These are phyloP conservation scores for Camelina hispida DNA, from an alignment of 345 rosid species.

Conservation along the genomic window DNA sequence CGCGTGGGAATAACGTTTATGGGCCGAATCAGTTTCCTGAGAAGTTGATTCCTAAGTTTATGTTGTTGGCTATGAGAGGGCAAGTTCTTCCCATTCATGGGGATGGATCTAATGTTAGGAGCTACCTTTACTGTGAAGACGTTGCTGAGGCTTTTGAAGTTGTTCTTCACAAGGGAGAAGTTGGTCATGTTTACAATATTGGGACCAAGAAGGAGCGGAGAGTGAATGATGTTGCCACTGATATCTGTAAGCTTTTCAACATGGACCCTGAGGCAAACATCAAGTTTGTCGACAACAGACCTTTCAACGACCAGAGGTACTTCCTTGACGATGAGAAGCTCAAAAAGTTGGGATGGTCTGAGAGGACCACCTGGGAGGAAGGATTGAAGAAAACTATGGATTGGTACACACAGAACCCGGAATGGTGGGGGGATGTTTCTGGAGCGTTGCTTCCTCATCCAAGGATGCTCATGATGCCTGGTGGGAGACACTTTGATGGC, in stretches of 20 bases:
- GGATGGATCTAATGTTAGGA: slow-evolving; percentile 84
- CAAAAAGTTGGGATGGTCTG: slow-evolving; percentile 80
- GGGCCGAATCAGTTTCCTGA: slow-evolving; percentile 94
- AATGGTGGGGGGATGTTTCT: slow-evolving; percentile 97
- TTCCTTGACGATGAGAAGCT: slow-evolving; percentile 87
- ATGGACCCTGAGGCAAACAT: slow-evolving; percentile 70
- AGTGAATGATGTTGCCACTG: slow-evolving; percentile 84
- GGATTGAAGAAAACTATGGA: slow-evolving; percentile 84
- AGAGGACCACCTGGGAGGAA: slow-evolving; percentile 80
- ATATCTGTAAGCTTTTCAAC: slow-evolving; percentile 71
- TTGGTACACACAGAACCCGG: slow-evolving; percentile 85
- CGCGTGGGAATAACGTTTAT: slow-evolving; percentile 92
- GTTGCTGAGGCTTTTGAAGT: slow-evolving; percentile 93
- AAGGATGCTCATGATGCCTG: slow-evolving; percentile 94
- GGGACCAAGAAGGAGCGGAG: slow-evolving; percentile 94
- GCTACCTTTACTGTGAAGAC: slow-evolving; percentile 84
- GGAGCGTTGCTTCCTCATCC: slow-evolving; percentile 96
- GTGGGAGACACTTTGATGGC: slow-evolving; percentile 82
- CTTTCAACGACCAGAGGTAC: slow-evolving; percentile 91
- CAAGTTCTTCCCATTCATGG: slow-evolving; percentile 84
- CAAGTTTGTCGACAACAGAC: slow-evolving; percentile 82
- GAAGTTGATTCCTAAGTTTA: slow-evolving; percentile 85
- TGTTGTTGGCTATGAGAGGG: slow-evolving; percentile 72
- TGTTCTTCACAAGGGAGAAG: slow-evolving; percentile 90
- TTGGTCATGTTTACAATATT: slow-evolving; percentile 86